These are phyloP conservation scores for Onygenales sp. DNA, from an alignment of 2,329 filamentous ascomycete species.

Conservation along the genomic window DNA sequence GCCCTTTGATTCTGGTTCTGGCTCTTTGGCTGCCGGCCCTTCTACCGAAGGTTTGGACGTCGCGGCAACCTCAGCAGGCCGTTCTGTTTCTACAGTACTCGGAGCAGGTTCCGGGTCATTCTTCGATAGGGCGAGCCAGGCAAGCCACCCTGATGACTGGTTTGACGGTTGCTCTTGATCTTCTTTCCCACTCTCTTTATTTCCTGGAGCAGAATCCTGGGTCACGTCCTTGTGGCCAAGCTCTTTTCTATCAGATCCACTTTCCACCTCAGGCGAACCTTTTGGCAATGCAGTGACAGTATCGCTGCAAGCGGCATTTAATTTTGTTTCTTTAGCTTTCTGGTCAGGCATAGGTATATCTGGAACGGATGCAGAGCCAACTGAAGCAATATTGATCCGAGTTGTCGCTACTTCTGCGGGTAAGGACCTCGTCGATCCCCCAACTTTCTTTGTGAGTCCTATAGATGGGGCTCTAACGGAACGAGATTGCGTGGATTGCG, in stretches of 20 bases:
- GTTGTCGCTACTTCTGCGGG: conserved; percentile 38
- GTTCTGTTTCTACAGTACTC: conserved; percentile 8
- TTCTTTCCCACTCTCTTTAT: conserved; percentile 10
- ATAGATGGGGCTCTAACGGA: conserved; percentile 26
- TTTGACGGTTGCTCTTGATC: conserved; percentile 12
- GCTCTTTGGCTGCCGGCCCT: neutral
- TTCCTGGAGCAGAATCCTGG: neutral
- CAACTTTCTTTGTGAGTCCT: conserved; percentile 29
- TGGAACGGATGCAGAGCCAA: conserved; percentile 25
- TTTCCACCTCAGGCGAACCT: neutral
- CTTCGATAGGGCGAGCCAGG: conserved; percentile 11
- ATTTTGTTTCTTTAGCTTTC: conserved; percentile 9
- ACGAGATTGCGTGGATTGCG: conserved; percentile 18
- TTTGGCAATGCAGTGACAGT: neutral
- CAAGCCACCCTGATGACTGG: conserved; percentile 9
- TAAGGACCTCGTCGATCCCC: conserved; percentile 33
- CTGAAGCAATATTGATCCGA: conserved; percentile 35
- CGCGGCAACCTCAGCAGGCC: neutral
- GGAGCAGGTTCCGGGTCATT: conserved; percentile 8
- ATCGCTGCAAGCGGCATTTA: conserved; percentile 4
- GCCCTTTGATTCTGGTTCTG: conserved; percentile 3
- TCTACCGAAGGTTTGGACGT: neutral
- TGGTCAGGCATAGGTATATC: conserved; percentile 13
- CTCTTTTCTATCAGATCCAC: neutral
- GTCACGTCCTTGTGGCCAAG: neutral